Evolutionary conservation across 2,329 filamentous ascomycete genomes (phyloP), one percentile per base, ranked within the genome.

Genomic region (Aspergillus jensenii): DNA sequence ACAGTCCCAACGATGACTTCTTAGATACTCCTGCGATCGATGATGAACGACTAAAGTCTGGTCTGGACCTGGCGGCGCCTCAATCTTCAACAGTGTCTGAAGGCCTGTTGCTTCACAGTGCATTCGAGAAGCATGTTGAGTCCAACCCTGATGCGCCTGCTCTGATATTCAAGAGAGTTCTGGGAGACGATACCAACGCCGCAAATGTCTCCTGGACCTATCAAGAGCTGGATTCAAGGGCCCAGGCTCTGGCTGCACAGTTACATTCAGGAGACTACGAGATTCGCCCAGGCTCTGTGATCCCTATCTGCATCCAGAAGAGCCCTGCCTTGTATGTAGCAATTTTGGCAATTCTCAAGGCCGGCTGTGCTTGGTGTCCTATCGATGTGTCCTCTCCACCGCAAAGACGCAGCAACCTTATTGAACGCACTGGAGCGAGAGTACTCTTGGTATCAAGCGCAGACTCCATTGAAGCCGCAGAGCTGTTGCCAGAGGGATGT

Each of bases 271-370:
- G 27, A 11, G 3, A 11, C 27, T 31, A 31, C 9, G 27, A 31
- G 27, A 9, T 31, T 31, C 3, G 27, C 1, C 9, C 9, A 11
- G 27, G 27, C 27, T 62, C 40, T 65, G 70, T 43, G 74, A 67
- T 76, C 4, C 74, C 71, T 6, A 72, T 78, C 14, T 76, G 74
- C 37, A 76, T 78, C 63, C 68, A 75, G 21, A 72, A 73, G 53
- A 72, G 71, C 45, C 68, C 73, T 3, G 70, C 72, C 8, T 35
- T 70, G 11, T 77, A 77, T 55, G 67, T 78, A n/a, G 69, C 76
- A 14, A 74, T 79, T 23, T 62, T 79, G 5, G 77, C 70, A 31
- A 71, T 76, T 25, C 62, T 80, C 47, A 79, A 79, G 59, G 71
- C 76, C 21, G 78, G 78, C 1, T 72, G 65, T 17, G 76, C 75